Evolutionary conservation across 2,329 filamentous ascomycete genomes (phyloP).

Genomic region (Pseudogymnoascus sp.): DNA sequence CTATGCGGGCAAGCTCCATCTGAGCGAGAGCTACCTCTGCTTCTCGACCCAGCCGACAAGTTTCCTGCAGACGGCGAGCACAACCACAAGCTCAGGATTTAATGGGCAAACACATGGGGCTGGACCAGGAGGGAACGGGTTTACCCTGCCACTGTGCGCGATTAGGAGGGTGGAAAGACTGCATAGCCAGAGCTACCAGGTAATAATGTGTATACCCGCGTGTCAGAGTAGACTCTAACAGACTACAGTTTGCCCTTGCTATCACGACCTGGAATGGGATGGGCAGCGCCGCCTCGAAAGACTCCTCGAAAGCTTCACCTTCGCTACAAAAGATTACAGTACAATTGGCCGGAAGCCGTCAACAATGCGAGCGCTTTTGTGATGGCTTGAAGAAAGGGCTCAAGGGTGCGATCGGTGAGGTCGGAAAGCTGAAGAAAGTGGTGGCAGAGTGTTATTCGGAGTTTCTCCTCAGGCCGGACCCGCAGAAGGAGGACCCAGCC

Average conservation of each 20-base stretch:
- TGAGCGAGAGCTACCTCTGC: slow-evolving; percentile 91
- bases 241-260: slow-evolving; percentile 68
- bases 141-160: slow-evolving; percentile 85
- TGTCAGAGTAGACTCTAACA: slow-evolving; percentile 16
- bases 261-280: slow-evolving; percentile 91
- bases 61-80: slow-evolving; percentile 72
- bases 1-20: slow-evolving; percentile 85
- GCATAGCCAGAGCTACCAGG: slow-evolving; percentile 80
- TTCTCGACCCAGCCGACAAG: slow-evolving; percentile 91
- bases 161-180: slow-evolving; percentile 87
- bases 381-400: slow-evolving; percentile 89
- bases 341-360: slow-evolving; percentile 80
- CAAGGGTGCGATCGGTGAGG: slow-evolving; percentile 77
- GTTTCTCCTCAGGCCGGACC: slow-evolving; percentile 60
- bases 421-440: slow-evolving; percentile 74
- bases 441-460: slow-evolving; percentile 86
- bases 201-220: slow-evolving; percentile 25
- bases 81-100: slow-evolving; percentile 72
- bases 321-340: slow-evolving; percentile 81
- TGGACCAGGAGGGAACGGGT: slow-evolving; percentile 89
- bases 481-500: slow-evolving; percentile 50
- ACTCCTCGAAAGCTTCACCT: slow-evolving; percentile 30
- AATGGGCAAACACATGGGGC: slow-evolving; percentile 89
- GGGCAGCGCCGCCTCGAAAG: slow-evolving; percentile 45
- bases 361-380: slow-evolving; percentile 89